Evolutionary conservation across 2,329 filamentous ascomycete species (phyloP), one percentile per base, ranked within the genome.

Genomic region (Emergomyces pasteurianus): DNA sequence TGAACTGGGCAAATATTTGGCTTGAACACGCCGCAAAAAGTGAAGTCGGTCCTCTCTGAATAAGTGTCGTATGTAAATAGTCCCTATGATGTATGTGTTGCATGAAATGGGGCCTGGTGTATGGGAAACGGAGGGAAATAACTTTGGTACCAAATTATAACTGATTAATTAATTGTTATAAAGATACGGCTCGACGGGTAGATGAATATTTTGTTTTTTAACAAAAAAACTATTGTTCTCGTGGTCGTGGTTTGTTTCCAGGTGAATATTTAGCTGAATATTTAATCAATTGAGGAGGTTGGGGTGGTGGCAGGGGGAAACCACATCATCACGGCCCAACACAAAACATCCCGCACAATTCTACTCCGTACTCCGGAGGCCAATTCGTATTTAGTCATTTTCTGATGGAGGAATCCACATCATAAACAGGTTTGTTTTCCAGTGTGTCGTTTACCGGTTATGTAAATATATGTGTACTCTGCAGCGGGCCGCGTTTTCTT

Each of bases 261-360:
- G 58, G 10, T 42, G 49, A 58, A 46, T 43, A 60, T n/a, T n/a
- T n/a, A n/a, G n/a, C n/a, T n/a, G n/a, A n/a, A n/a, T n/a, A n/a
- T n/a, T n/a, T n/a, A n/a, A 58, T 61, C 53, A 61, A 59, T 47
- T 36, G 14, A 60, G 54, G 59, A 40, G 61, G 60, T 63, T 56
- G 61, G 63, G 63, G 63, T 43, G 68, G 67, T 69, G 68, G 68
- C 68, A 67, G 68, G 68, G 67, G 34, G 50, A n/a, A 59, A 52
- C 21, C 18, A 28, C 54, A 46, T 55, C 53, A 26, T 18, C 53
- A 21, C 26, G 31, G 4, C 40, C 54, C 54, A 57, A 28, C 26
- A 5, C 38, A n/a, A 42, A 57, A 46, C 16, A 42, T n/a, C 8
- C 10, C n/a, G 10, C 8, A 12, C 10, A 12, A 12, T 26, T 23